These are phyloP conservation scores for Arctium minus DNA, from an alignment of 129 eudicot species.

Conservation along the genomic window DNA sequence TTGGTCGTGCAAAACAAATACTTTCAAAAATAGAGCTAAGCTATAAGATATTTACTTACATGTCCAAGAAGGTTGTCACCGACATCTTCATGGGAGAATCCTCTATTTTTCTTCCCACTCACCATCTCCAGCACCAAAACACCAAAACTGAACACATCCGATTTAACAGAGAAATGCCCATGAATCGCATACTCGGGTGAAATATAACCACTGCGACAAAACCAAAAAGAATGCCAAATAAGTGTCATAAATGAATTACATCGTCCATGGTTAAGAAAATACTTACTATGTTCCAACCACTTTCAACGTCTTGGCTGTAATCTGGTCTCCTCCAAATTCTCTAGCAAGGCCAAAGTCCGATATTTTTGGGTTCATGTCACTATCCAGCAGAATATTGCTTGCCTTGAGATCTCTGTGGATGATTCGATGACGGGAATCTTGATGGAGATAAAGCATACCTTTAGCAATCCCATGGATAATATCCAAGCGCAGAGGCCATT, in stretches of 20 bases:
- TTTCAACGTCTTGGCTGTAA: slow-evolving; percentile 21
- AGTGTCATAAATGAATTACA: not conserved
- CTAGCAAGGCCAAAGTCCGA: slow-evolving; percentile 42
- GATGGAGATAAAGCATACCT: slow-evolving; percentile 38
- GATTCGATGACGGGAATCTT: slow-evolving; percentile 37
- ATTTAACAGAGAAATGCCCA: slow-evolving; percentile 34
- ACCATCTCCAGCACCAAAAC: slow-evolving; percentile 31
- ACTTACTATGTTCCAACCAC: slow-evolving; percentile 42
- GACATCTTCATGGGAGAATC: slow-evolving; percentile 30
- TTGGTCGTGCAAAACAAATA: not conserved
- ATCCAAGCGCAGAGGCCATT: slow-evolving; percentile 25
- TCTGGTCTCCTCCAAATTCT: slow-evolving; percentile 30
- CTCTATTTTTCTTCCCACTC: slow-evolving; percentile 38
- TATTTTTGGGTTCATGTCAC: slow-evolving; percentile 38
- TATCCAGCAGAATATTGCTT: slow-evolving; percentile 30
- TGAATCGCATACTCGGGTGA: slow-evolving; percentile 37
- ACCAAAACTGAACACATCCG: slow-evolving; percentile 39
- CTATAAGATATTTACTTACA: slow-evolving; percentile 19
- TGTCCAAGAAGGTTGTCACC: slow-evolving; percentile 36
- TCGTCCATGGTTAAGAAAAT: not conserved
- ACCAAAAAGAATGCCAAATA: not conserved
- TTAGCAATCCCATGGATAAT: slow-evolving; percentile 36
- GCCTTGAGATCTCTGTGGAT: slow-evolving; percentile 41
- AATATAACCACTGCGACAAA: slow-evolving; percentile 26
- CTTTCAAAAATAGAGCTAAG: not conserved